Conservation (phyloP, 2,329 filamentous ascomycete genomes). For the Epichloe hybrida region DNA sequence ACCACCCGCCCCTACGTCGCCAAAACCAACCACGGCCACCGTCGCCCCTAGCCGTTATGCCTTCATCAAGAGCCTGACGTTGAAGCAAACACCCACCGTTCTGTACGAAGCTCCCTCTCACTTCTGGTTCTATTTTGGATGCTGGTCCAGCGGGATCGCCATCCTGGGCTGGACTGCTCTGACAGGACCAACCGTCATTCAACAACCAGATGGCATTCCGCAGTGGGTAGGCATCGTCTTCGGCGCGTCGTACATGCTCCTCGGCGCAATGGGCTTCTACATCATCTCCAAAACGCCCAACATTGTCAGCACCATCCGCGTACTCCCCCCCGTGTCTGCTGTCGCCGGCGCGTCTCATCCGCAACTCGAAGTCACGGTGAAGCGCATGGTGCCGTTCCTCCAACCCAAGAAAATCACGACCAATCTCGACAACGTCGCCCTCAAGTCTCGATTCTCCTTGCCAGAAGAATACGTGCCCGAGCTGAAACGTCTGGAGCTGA, state of each 20-base stretch:
- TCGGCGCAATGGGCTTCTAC: slow-evolving; percentile 45
- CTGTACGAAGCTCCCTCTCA: slow-evolving; percentile 55
- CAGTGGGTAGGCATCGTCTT: slow-evolving; percentile 46
- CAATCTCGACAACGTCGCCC: slow-evolving; percentile 18
- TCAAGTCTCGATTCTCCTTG: slow-evolving; percentile 25
- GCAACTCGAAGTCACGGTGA: slow-evolving; percentile 38
- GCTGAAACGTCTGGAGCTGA: slow-evolving; percentile 16
- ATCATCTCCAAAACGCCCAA: slow-evolving; percentile 44
- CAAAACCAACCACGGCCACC: slow-evolving; percentile 6
- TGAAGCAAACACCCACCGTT: slow-evolving; percentile 39
- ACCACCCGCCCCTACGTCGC: slow-evolving; percentile 2
- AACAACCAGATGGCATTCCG: slow-evolving; percentile 34
- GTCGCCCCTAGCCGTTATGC: slow-evolving; percentile 22
- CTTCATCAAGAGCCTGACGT: slow-evolving; percentile 42
- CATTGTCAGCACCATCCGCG: slow-evolving; percentile 44
- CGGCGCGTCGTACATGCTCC: slow-evolving; percentile 42
- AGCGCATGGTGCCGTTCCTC: slow-evolving; percentile 35
- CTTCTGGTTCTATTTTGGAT: slow-evolving; percentile 46
- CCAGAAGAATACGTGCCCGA: slow-evolving; percentile 24
- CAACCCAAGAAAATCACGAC: slow-evolving; percentile 28
- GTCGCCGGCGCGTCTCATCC: slow-evolving; percentile 17
- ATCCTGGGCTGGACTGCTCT: slow-evolving; percentile 23
- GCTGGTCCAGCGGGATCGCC: slow-evolving; percentile 39
- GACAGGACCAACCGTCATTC: slow-evolving; percentile 19
- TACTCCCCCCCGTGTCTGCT: slow-evolving; percentile 34